These are phyloP conservation scores for Actinidia chinensis DNA, from an alignment of 179 eudicot species.

Conservation along the genomic window DNA sequence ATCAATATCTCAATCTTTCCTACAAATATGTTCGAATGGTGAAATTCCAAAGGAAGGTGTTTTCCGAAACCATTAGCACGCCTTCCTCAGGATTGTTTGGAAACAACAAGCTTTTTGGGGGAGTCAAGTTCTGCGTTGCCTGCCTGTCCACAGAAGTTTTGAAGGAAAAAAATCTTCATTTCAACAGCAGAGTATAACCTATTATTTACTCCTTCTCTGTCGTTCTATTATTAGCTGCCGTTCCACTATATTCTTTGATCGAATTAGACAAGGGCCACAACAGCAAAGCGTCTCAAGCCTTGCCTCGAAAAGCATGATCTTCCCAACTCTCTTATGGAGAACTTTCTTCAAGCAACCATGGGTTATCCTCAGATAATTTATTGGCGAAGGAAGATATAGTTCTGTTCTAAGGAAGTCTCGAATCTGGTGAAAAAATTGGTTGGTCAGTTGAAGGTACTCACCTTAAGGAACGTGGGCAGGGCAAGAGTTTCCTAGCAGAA, in stretches of 20 bases:
- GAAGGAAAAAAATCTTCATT: no score
- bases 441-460: not conserved
- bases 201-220: not conserved
- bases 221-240: not conserved
- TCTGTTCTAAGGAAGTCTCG: not conserved
- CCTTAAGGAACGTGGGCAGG: not conserved
- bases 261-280: not conserved
- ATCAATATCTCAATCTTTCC: no score
- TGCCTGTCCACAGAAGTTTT: no score
- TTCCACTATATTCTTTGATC: not conserved
- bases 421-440: not conserved
- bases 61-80: not conserved
- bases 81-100: not conserved
- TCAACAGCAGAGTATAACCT: no score
- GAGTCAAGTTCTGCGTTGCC: no score
- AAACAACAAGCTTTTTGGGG: not conserved
- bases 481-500: not conserved
- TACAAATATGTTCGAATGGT: not conserved
- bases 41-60: not conserved
- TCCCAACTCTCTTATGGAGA: not conserved
- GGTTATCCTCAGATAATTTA: no score
- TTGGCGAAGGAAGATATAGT: not conserved
- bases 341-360: not conserved
- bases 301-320: not conserved
- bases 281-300: not conserved